Conservation (phyloP, 2,329 filamentous ascomycete species). For the Hymenoscyphus occultus region DNA sequence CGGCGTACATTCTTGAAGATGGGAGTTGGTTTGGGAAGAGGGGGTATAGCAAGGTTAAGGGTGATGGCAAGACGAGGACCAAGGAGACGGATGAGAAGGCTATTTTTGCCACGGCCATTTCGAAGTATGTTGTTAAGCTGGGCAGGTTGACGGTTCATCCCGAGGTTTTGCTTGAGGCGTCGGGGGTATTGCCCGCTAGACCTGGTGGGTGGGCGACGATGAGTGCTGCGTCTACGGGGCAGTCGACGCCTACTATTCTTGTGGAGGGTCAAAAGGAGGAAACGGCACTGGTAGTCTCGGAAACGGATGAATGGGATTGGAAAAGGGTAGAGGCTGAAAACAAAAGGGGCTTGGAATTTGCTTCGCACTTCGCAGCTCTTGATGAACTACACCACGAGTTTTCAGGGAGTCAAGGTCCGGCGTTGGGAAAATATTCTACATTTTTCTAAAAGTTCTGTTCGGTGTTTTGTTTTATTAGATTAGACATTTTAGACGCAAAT, state of each 20-base stretch:
- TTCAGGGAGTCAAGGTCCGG: conserved; percentile 33
- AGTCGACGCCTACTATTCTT: conserved; percentile 27
- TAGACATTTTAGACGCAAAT: conserved; percentile 11
- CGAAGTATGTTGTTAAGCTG: conserved; percentile 81
- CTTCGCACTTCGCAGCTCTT: conserved; percentile 54
- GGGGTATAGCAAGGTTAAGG: conserved; percentile 41
- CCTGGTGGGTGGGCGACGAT: conserved; percentile 61
- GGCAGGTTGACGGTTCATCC: conserved; percentile 82
- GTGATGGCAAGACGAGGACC: conserved; percentile 36
- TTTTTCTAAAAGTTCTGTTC: neutral
- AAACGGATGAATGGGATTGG: conserved; percentile 52
- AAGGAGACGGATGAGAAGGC: conserved; percentile 53
- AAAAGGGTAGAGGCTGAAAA: conserved; percentile 53
- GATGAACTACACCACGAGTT: conserved; percentile 47
- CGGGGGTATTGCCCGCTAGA: conserved; percentile 69
- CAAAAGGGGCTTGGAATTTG: conserved; percentile 53
- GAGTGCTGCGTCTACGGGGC: conserved; percentile 30
- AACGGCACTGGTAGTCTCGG: conserved; percentile 3
- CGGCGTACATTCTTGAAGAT: conserved; percentile 40
- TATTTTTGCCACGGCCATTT: conserved; percentile 68
- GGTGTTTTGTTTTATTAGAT: neutral
- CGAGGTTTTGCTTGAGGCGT: conserved; percentile 67
- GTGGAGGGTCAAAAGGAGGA: conserved; percentile 18
- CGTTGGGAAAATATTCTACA: conserved; percentile 33
- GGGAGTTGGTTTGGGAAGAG: conserved; percentile 41